Evolutionary conservation across 2,329 filamentous ascomycete genomes (phyloP).

Genomic region (Calonectria pauciramosa): DNA sequence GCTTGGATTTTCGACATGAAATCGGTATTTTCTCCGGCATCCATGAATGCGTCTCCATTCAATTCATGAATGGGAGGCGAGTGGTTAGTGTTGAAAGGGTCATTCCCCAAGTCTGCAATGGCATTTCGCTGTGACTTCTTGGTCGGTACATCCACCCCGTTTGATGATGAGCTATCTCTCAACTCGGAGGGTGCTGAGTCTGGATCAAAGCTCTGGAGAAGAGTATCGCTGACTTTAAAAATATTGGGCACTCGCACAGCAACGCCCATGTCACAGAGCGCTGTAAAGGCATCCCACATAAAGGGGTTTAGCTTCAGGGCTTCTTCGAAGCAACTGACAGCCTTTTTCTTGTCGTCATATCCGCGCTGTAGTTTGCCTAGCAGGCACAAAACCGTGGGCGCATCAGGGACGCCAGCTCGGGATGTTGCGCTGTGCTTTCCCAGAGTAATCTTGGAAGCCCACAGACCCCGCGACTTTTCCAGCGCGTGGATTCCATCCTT

Average conservation of each 20-base stretch:
- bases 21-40: slow-evolving; percentile 62
- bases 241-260: slow-evolving; percentile 87
- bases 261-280: slow-evolving; percentile 88
- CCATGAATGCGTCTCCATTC: slow-evolving; percentile 56
- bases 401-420: slow-evolving; percentile 83
- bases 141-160: slow-evolving; percentile 54
- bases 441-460: slow-evolving; percentile 81
- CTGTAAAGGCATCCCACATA: slow-evolving; percentile 97
- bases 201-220: slow-evolving; percentile 63
- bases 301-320: slow-evolving; percentile 92
- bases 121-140: slow-evolving; percentile 59
- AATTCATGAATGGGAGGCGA: slow-evolving; percentile 57
- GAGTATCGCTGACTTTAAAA: slow-evolving; percentile 78
- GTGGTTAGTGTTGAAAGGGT: slow-evolving; percentile 67
- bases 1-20: slow-evolving; percentile 70
- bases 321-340: slow-evolving; percentile 88
- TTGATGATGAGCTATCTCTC: slow-evolving; percentile 52
- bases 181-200: slow-evolving; percentile 49
- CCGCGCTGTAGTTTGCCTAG: slow-evolving; percentile 89
- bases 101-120: slow-evolving; percentile 54
- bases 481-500: slow-evolving; percentile 86
- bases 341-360: slow-evolving; percentile 86
- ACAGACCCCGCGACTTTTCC: slow-evolving; percentile 84
- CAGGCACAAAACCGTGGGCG: slow-evolving; percentile 84
- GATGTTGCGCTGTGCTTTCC: slow-evolving; percentile 86